These are phyloP conservation scores for Teunomyces tritomae DNA, from an alignment of 805 yeast species.

Conservation along the genomic window DNA sequence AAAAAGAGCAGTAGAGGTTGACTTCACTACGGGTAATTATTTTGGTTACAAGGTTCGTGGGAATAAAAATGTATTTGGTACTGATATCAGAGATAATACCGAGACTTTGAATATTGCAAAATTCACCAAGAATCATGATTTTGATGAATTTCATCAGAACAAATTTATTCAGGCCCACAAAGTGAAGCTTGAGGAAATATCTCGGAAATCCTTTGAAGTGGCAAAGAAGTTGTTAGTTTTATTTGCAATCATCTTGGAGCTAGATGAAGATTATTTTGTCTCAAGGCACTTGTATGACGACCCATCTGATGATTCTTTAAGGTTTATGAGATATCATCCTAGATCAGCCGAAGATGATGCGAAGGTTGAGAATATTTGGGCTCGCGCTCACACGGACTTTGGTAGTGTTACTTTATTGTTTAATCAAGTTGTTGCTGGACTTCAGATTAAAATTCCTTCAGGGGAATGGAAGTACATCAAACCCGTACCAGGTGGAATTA, in stretches of 20 bases:
- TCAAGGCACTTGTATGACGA: slow-evolving; percentile 30
- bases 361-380: slow-evolving; percentile 29
- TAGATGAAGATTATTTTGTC: slow-evolving; percentile 32
- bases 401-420: slow-evolving; percentile 34
- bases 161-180: slow-evolving; percentile 22
- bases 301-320: slow-evolving; percentile 31
- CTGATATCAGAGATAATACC: slow-evolving; percentile 27
- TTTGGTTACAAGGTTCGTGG: slow-evolving; percentile 32
- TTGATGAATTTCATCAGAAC: slow-evolving; percentile 17
- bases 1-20: slow-evolving; percentile 21
- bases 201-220: slow-evolving; percentile 22
- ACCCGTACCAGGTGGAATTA: slow-evolving; percentile 30
- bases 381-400: slow-evolving; percentile 36
- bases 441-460: slow-evolving; percentile 26
- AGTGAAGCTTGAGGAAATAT: slow-evolving; percentile 18
- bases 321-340: slow-evolving; percentile 35
- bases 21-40: slow-evolving; percentile 28
- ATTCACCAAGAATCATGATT: slow-evolving; percentile 21
- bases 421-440: slow-evolving; percentile 35
- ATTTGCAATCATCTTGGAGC: slow-evolving; percentile 33
- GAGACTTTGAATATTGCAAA: slow-evolving; percentile 34
- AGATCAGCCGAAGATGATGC: slow-evolving; percentile 27
- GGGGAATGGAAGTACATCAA: slow-evolving; percentile 36
- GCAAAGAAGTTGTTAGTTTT: slow-evolving; percentile 23
- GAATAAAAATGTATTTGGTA: slow-evolving; percentile 28